Evolutionary conservation across 2,329 filamentous ascomycete genomes (phyloP).

Genomic region (Aspergillus flavus): DNA sequence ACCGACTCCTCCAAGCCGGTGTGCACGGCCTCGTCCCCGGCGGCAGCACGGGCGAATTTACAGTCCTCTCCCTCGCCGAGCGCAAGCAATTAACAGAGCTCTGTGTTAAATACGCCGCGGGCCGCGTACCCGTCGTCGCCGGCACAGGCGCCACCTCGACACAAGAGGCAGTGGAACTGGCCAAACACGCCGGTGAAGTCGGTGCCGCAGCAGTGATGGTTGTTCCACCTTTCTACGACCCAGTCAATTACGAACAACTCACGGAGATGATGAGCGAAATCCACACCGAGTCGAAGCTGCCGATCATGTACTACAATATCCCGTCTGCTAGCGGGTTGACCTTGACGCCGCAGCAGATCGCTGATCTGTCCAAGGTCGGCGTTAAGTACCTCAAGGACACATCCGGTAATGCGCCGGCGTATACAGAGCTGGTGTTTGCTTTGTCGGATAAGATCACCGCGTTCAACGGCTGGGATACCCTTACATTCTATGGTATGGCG

Average conservation of each 20-base stretch:
- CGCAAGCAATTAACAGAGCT: constrained; percentile 49
- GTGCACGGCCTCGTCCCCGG: constrained; percentile 55
- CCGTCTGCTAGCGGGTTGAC: constrained; percentile 50
- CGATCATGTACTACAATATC: constrained; percentile 57
- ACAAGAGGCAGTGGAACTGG: constrained; percentile 44
- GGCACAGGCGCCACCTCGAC: constrained; percentile 49
- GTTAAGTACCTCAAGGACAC: constrained; percentile 57
- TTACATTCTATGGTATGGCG: constrained; percentile 56
- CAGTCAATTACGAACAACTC: constrained; percentile 45
- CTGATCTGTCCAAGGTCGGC: constrained; percentile 48
- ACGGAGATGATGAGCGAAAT: constrained; percentile 47
- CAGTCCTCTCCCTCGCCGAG: constrained; percentile 47
- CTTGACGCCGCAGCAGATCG: constrained; percentile 48
- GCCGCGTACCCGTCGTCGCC: constrained; percentile 30
- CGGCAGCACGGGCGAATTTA: constrained; percentile 56
- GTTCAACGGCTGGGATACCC: constrained; percentile 58
- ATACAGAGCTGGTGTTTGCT: constrained; percentile 54
- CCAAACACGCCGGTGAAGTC: constrained; percentile 41
- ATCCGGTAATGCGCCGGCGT: constrained; percentile 53
- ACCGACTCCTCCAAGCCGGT: constrained; percentile 48
- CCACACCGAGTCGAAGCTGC: constrained; percentile 42
- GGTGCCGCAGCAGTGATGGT: constrained; percentile 52
- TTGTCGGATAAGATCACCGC: constrained; percentile 46
- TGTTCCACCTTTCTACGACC: constrained; percentile 55
- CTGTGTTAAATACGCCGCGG: constrained; percentile 30